Percentiles rank a stretch among this genome's conserved stretches.
These are phyloP conservation scores for Nicotiana rustica DNA, from an alignment of 305 asterid species.

Conservation along the genomic window DNA sequence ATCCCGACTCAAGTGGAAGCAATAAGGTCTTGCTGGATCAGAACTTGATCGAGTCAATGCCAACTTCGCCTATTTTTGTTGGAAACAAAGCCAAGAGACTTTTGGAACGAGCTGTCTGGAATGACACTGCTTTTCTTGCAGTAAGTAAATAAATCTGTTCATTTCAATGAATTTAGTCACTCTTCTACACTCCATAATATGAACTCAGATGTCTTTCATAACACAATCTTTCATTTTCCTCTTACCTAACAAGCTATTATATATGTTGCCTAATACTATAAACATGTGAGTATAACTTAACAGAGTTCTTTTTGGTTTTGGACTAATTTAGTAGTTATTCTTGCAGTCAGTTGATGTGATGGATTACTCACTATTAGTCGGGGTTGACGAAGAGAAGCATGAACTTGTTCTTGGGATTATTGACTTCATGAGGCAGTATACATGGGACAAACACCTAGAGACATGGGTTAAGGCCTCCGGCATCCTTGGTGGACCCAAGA, in stretches of 20 bases:
- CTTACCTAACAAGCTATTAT: background rate
- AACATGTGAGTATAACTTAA: background rate
- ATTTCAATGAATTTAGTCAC: background rate
- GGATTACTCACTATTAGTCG: conserved; percentile 82
- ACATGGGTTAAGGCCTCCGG: conserved; percentile 87
- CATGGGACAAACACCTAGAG: conserved; percentile 87
- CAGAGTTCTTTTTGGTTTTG: background rate
- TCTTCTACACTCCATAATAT: background rate
- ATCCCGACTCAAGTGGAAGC: conserved; percentile 73
- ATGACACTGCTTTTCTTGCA: conserved; percentile 80
- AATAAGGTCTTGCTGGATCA: conserved; percentile 81
- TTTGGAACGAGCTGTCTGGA: conserved; percentile 84
- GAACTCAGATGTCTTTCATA: background rate
- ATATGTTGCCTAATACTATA: background rate
- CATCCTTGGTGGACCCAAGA: conserved; percentile 77
- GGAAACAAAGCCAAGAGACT: conserved; percentile 77
- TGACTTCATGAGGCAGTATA: conserved; percentile 83
- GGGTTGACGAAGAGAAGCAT: conserved; percentile 76
- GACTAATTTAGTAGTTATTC: conserved; percentile 4
- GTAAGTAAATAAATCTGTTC: conserved; percentile 50
- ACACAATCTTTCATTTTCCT: background rate
- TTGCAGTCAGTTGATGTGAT: conserved; percentile 77
- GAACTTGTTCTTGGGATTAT: conserved; percentile 83
- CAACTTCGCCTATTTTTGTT: conserved; percentile 80
- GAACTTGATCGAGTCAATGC: conserved; percentile 86